Evolutionary conservation across 306 rosid species (phyloP), one percentile per base, ranked within the genome.

Genomic region (Rosa lucieae): DNA sequence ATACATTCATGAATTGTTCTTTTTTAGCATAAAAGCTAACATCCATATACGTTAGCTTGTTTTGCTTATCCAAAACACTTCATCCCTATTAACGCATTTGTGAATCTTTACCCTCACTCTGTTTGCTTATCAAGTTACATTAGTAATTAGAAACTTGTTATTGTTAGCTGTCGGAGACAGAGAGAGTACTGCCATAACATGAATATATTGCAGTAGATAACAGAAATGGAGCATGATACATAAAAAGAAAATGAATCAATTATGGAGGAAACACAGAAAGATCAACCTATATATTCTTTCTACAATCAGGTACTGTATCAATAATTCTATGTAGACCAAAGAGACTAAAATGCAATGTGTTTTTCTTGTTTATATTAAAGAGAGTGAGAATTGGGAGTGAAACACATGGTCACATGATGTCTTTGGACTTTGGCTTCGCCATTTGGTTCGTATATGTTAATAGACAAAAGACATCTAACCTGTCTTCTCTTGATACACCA

Each of bases 401-500:
- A 14, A 32, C 43, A 63, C 43, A 32, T 63, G 69, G 43, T 32
- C 69, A 63, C 43, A 32, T 32, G 69, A 63, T 63, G 43, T 32
- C 40, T 62, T 13, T 32, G 42, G 42, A 63, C 23, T 17, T 8
- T 67, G 59, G 32, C 58, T 26, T 29, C 20, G 44, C 44, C 44
- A 58, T 75, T 62, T 47, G 72, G 79, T 46, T 62, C 58, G 61
- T 47, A 44, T 8, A 8, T 44, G 47, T 44, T 44, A 49, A 32
- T 10, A 5, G 10, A 61, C 43, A 44, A 9, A 15, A 43, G 42
- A 43, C 29, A 14, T 55, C 13, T n/a, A 44, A 21, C 70, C 18
- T 53, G 52, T 77, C 44, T 77, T 10, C 20, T 26, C 4, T 55
- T 53, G 10, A 18, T 18, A 53, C 1, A 42, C 7, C 44, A 4